Evolutionary conservation across 2,329 filamentous ascomycete genomes (phyloP), one percentile per base, ranked within the genome.

Genomic region (Fusarium musae): DNA sequence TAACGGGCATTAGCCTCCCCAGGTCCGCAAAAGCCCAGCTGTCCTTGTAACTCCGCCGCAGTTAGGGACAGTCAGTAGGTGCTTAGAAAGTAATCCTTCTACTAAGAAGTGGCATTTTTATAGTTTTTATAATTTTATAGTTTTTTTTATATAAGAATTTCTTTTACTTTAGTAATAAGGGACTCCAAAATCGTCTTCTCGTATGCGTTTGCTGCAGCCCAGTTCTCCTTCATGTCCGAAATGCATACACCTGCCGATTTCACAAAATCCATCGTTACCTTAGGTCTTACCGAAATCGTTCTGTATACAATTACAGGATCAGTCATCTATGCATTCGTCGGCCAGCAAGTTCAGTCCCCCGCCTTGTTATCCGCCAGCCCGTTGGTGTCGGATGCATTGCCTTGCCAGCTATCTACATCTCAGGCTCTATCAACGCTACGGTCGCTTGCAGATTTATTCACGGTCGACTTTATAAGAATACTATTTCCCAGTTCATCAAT

Each of bases 361-460:
- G 91, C 93, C 0, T 85, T 94, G 7, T 87, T 92, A 10, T 92
- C 91, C 1, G 89, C 91, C 15, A 87, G 88, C 6, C 81, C 82
- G 3, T 72, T 86, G 0, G 80, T 93, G 19, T 87, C 88, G 44
- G n/a, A n/a, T n/a, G 91, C 26, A 82, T 93, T 69, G 92, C 91
- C 1, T 83, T 92, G 3, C 92, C 92, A 9, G 93, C 92, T 57
- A 94, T 94, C 78, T 87, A 93, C 74, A 90, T 94, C 71, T 91
- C 92, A 0, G 92, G 92, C 44, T 91, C 92, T 19, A 92, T 94
- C 79, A 91, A 93, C 81, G 85, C 84, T 19, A 85, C 83, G 4
- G 84, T 86, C 7, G 81, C 83, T 40, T 81, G 79, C 6, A 83
- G 84, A n/a, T 86, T 86, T 69, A 79, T 87, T 63, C 84, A 85